Conservation (phyloP, 208 protist species). For the Trypanosoma platydactyli region DNA sequence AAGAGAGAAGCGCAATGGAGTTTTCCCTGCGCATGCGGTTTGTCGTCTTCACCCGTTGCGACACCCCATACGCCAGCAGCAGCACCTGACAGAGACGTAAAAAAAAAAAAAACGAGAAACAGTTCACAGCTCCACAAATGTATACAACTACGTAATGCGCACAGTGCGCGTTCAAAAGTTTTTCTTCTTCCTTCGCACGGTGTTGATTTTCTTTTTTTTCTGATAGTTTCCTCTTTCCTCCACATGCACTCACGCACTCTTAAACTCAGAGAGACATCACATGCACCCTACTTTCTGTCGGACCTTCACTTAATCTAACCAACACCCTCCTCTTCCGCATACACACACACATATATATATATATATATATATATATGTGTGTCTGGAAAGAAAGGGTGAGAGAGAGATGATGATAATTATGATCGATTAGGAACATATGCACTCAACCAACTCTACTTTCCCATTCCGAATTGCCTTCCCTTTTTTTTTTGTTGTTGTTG, state of each 20-base stretch:
- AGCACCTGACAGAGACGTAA: too few relatives aligned
- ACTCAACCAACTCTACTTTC: background rate
- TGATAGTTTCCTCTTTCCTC: background rate
- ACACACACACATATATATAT: background rate
- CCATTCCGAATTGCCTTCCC: background rate
- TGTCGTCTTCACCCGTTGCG: too few relatives aligned
- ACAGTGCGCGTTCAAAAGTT: too few relatives aligned
- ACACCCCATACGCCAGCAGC: too few relatives aligned
- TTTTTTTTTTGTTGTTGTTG: background rate
- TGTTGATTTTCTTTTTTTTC: too few relatives aligned
- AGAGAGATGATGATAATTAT: background rate
- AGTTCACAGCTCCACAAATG: background rate
- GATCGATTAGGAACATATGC: background rate
- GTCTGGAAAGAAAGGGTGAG: too few relatives aligned
- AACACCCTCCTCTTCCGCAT: background rate
- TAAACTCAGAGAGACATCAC: background rate
- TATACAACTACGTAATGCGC: background rate
- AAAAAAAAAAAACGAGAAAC: too few relatives aligned
- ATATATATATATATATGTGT: conserved; percentile 16
- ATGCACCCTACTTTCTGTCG: background rate
- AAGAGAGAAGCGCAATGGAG: too few relatives aligned
- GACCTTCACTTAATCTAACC: too few relatives aligned
- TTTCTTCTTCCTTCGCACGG: too few relatives aligned
- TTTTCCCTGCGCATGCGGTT: too few relatives aligned
- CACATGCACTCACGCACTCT: background rate